Conservation (phyloP, 352 stramenopile genomes). For the Aphanomyces invadans region DNA sequence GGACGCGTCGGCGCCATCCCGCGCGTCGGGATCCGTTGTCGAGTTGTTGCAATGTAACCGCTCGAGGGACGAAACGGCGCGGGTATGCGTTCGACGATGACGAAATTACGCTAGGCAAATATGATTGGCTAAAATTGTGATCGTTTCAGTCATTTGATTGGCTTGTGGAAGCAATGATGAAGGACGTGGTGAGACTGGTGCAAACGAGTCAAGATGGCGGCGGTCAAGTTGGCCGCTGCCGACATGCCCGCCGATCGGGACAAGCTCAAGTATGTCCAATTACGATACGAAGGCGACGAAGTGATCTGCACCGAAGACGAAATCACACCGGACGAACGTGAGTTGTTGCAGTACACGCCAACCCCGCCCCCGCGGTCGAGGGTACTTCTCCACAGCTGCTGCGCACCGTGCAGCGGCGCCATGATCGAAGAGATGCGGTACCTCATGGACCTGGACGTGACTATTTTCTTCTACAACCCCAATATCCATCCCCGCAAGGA, state of each 20-base stretch:
- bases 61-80: too few relatives aligned
- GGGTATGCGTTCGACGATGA: too few relatives aligned
- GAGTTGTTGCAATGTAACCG: too few relatives aligned
- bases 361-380: constrained; percentile 15
- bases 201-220: not conserved
- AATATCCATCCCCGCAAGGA: constrained; percentile 46
- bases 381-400: constrained; percentile 45
- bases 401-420: constrained; percentile 39
- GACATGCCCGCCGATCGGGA: constrained; percentile 17
- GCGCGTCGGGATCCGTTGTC: too few relatives aligned
- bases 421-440: constrained; percentile 53
- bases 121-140: not conserved
- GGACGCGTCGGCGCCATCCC: not conserved
- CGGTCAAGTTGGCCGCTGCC: not conserved
- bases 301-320: constrained; percentile 15
- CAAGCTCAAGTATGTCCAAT: constrained; percentile 22
- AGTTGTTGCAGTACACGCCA: constrained; percentile 14
- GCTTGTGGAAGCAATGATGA: not conserved
- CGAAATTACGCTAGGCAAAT: too few relatives aligned
- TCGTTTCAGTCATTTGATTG: constrained; percentile 15
- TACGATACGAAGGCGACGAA: constrained; percentile 14
- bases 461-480: constrained; percentile 59
- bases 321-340: constrained; percentile 13
- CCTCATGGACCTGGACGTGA: constrained; percentile 30
- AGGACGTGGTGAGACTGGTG: not conserved